Conservation (phyloP, 2,329 filamentous ascomycete genomes). For the Ilyonectria destructans region DNA sequence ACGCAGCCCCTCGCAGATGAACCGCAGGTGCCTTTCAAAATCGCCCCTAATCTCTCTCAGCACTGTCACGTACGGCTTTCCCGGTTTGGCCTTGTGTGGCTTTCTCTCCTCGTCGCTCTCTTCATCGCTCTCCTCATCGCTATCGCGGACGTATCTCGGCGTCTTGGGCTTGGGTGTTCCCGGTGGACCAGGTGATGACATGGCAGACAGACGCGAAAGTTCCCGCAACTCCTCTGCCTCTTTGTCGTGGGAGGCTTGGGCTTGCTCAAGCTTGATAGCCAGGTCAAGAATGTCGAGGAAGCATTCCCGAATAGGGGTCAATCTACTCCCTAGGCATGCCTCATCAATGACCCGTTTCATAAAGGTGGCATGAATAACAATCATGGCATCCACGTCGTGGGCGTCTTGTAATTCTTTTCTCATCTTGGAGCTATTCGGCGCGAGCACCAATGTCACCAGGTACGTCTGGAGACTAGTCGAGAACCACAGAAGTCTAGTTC, state of each 20-base stretch:
- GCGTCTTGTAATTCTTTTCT: constrained; percentile 70
- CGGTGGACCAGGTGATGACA: constrained; percentile 35
- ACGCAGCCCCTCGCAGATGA: constrained; percentile 81
- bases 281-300: constrained; percentile 86
- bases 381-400: constrained; percentile 87
- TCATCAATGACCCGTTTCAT: constrained; percentile 76
- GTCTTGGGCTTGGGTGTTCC: constrained; percentile 41
- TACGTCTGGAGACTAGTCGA: constrained; percentile 83
- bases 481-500: constrained; percentile 84
- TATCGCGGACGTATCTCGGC: constrained; percentile 48
- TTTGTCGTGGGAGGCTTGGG: constrained; percentile 62
- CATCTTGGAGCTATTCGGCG: constrained; percentile 72
- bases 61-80: constrained; percentile 65
- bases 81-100: constrained; percentile 30
- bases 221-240: constrained; percentile 53
- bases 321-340: constrained; percentile 77
- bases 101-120: constrained; percentile 54
- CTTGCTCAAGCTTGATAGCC: constrained; percentile 78
- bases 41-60: constrained; percentile 73
- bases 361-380: constrained; percentile 77
- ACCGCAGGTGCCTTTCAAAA: constrained; percentile 77
- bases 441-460: constrained; percentile 81
- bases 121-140: constrained; percentile 53
- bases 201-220: constrained; percentile 50
- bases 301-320: constrained; percentile 80